These are phyloP conservation scores for Urtica urens DNA, from an alignment of 306 rosid genomes.

Conservation along the genomic window DNA sequence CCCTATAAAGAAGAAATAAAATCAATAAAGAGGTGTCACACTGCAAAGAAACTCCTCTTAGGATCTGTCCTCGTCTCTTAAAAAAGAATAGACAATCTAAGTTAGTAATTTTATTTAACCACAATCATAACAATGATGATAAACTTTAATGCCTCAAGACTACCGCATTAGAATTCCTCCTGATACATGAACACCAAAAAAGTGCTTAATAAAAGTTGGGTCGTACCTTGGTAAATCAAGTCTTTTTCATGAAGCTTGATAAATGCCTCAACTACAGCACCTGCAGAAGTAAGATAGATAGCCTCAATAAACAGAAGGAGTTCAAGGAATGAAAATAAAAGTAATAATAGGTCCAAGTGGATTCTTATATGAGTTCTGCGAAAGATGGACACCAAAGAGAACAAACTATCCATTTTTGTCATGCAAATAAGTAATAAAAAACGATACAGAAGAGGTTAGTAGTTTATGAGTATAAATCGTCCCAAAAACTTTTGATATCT, in stretches of 20 bases:
- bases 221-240: conserved; percentile 84
- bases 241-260: conserved; percentile 93
- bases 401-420: conserved; percentile 2
- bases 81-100: too few relatives aligned
- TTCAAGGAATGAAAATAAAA: not conserved
- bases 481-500: too few relatives aligned
- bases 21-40: too few relatives aligned
- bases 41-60: not conserved
- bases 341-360: not conserved
- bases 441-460: too few relatives aligned
- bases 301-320: conserved; percentile 27
- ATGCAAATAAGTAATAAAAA: not conserved
- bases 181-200: too few relatives aligned
- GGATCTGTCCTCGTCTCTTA: not conserved
- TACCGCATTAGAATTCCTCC: too few relatives aligned
- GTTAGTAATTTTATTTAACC: too few relatives aligned
- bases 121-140: too few relatives aligned
- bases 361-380: conserved; percentile 12
- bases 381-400: not conserved
- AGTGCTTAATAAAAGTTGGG: not conserved
- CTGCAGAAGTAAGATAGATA: conserved; percentile 38
- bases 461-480: too few relatives aligned
- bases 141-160: too few relatives aligned
- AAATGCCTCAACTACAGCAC: conserved; percentile 93
- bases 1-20: conserved; percentile 28